phyloP scores from a whole-genome alignment of 1,139 yeast species.

The Scheffersomyces segobiensis region DNA sequence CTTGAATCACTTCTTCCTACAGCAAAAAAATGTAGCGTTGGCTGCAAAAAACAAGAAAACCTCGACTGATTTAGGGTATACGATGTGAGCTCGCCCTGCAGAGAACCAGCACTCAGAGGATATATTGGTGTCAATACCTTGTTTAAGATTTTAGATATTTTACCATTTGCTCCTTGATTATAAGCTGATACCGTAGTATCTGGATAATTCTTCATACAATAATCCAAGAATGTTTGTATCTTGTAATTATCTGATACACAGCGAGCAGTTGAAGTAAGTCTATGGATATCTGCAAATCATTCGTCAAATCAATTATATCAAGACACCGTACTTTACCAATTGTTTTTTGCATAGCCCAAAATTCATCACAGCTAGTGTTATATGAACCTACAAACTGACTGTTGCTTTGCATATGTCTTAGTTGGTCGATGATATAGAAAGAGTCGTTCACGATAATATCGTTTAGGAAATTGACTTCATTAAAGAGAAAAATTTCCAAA shows the following conservation, averaged over 20 bases:
- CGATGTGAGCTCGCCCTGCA: background rate
- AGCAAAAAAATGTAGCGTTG: background rate
- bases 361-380: conserved; percentile 5
- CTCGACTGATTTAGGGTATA: background rate
- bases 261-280: conserved; percentile 7
- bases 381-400: conserved; percentile 12
- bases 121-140: conserved; percentile 23
- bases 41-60: background rate
- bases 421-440: background rate
- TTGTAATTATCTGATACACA: conserved; percentile 10
- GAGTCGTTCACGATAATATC: conserved; percentile 4
- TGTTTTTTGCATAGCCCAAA: conserved; percentile 10
- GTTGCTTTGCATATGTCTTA: conserved; percentile 4
- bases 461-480: background rate
- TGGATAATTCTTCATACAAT: conserved; percentile 6
- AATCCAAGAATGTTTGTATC: conserved; percentile 7
- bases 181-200: conserved; percentile 8
- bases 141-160: conserved; percentile 55
- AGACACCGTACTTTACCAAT: conserved; percentile 5
- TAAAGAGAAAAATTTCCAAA: conserved; percentile 5
- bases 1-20: background rate
- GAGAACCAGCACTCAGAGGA: background rate
- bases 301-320: conserved; percentile 7
- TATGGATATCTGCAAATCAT: conserved; percentile 4
- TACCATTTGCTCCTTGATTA: conserved; percentile 11